phyloP scores from a whole-genome alignment of 2,329 filamentous ascomycete genomes.

The Xylaria sp. region DNA sequence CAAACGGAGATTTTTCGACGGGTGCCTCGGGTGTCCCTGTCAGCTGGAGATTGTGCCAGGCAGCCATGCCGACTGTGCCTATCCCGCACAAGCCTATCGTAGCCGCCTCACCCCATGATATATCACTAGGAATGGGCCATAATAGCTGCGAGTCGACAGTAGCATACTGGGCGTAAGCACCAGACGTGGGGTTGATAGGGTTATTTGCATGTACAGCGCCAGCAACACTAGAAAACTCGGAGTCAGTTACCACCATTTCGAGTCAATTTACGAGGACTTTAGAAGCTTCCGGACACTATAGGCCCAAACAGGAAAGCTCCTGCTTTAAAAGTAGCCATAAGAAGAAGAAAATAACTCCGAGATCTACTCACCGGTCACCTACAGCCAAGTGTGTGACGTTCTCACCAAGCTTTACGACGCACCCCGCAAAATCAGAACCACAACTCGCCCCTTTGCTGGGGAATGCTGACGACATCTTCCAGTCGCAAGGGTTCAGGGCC shows the following conservation, averaged over 20 bases:
- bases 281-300: no score
- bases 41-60: slow-evolving; percentile 49
- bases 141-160: slow-evolving; percentile 46
- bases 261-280: no score
- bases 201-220: slow-evolving; percentile 53
- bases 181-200: slow-evolving; percentile 44
- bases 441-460: slow-evolving; percentile 34
- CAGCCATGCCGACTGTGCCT: slow-evolving; percentile 47
- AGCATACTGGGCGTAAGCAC: slow-evolving; percentile 54
- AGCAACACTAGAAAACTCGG: no score
- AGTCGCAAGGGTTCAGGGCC: slow-evolving; percentile 43
- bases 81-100: slow-evolving; percentile 46
- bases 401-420: slow-evolving; percentile 36
- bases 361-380: slow-evolving; percentile 49
- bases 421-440: slow-evolving; percentile 41
- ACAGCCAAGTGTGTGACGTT: slow-evolving; percentile 33
- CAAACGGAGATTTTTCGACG: slow-evolving; percentile 35
- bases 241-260: no score
- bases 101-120: slow-evolving; percentile 49
- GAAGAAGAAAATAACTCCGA: no score
- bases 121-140: slow-evolving; percentile 48
- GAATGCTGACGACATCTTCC: slow-evolving; percentile 38
- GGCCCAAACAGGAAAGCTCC: no score
- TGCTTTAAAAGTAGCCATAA: no score
- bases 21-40: slow-evolving; percentile 41